Conservation (phyloP, 192 early-diverging fungal species). For the Coemansia sp. region DNA sequence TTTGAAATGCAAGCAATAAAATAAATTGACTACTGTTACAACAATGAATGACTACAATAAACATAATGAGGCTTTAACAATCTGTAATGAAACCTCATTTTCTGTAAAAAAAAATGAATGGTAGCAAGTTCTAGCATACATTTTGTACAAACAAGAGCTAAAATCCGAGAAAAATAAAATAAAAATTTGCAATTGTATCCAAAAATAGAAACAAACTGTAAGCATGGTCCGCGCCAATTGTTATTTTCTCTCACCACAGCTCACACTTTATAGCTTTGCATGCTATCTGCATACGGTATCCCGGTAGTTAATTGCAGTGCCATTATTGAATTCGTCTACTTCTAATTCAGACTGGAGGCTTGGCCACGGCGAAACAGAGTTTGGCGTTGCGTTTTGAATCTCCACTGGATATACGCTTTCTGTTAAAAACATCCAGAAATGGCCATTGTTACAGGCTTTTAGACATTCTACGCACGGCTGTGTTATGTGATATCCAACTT, state of each 20-base stretch:
- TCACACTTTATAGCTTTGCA: constrained; percentile 2
- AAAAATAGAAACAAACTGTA: not conserved
- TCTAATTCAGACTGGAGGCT: constrained; percentile 27
- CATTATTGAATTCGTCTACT: constrained; percentile 29
- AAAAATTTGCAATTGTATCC: not conserved
- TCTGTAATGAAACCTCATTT: not conserved
- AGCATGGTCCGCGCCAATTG: not conserved
- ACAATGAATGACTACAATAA: too few relatives aligned
- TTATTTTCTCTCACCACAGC: not conserved
- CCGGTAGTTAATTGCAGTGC: constrained; percentile 8
- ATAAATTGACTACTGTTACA: too few relatives aligned
- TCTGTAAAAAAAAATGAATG: not conserved
- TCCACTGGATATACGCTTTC: constrained; percentile 65
- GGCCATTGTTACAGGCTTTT: constrained; percentile 92
- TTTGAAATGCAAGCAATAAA: too few relatives aligned
- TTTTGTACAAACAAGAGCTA: not conserved
- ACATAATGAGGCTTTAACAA: too few relatives aligned
- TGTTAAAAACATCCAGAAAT: constrained; percentile 96
- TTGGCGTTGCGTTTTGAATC: constrained; percentile 22
- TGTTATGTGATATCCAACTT: constrained; percentile 79
- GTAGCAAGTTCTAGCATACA: not conserved
- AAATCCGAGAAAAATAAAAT: constrained; percentile 21
- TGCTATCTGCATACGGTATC: constrained; percentile 44
- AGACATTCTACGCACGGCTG: constrained; percentile 81
- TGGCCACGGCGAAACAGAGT: constrained; percentile 18